phyloP scores from a whole-genome alignment of 306 rosid species.

The Erythrophleum fordii region DNA sequence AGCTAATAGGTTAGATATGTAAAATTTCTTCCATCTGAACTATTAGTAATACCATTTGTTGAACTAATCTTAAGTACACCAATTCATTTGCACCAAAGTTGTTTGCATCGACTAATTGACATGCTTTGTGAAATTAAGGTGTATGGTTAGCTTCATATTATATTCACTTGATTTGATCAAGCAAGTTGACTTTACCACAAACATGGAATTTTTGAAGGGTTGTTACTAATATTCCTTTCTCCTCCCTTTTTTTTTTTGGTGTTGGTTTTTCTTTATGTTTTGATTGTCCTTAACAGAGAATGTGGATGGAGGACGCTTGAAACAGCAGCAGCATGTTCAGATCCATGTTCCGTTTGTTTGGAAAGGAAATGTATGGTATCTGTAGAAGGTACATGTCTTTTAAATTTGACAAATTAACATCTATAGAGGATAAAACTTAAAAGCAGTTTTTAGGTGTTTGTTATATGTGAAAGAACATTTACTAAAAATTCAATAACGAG shows the following conservation, averaged over 20 bases:
- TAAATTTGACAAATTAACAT: not conserved
- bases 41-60: not conserved
- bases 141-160: not conserved
- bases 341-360: constrained; percentile 95
- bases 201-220: not conserved
- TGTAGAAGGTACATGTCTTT: constrained; percentile 73
- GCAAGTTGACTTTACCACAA: constrained; percentile 5
- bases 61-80: not conserved
- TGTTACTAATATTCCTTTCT: no score
- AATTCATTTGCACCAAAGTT: not conserved
- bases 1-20: not conserved
- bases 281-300: constrained; percentile 60
- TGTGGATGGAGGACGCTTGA: constrained; percentile 86
- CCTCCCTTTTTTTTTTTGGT: no score
- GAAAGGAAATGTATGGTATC: constrained; percentile 90
- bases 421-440: not conserved
- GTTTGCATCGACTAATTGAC: not conserved
- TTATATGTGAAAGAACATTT: no score
- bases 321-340: constrained; percentile 63
- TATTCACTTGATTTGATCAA: not conserved
- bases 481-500: no score
- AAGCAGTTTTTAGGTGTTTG: no score
- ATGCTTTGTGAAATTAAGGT: not conserved
- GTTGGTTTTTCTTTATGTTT: not conserved
- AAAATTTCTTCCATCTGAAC: not conserved